Percentiles rank a stretch among this genome's conserved stretches.
These are phyloP conservation scores for Mesembryanthemum crystallinum DNA, from an alignment of 148 eudicot genomes.

Conservation along the genomic window DNA sequence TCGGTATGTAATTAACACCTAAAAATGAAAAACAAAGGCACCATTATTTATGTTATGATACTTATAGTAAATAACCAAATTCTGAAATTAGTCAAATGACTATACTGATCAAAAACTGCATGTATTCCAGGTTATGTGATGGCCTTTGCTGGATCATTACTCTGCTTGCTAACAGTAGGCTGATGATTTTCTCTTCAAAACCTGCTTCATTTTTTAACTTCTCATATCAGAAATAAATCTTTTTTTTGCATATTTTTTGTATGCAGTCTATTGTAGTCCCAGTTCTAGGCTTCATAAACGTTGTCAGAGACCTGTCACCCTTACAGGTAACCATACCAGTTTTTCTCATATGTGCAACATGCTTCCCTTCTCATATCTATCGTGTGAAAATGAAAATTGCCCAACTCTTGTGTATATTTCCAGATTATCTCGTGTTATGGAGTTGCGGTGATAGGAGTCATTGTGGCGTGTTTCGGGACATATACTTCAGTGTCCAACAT, in stretches of 20 bases:
- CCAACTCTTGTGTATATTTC: not conserved
- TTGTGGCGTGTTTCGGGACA: constrained; percentile 51
- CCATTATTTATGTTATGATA: not conserved
- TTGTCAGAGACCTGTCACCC: constrained; percentile 42
- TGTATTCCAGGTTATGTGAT: constrained; percentile 62
- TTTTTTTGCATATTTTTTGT: not conserved
- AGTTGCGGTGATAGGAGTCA: constrained; percentile 37
- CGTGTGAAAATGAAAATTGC: not conserved
- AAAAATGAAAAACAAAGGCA: not conserved
- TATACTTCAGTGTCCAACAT: constrained; percentile 58
- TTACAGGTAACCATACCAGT: constrained; percentile 39
- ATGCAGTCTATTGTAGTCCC: constrained; percentile 67
- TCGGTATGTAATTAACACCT: constrained; percentile 37
- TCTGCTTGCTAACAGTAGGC: constrained; percentile 63
- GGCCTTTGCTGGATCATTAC: constrained; percentile 71
- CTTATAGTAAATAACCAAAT: not conserved
- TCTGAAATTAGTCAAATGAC: not conserved
- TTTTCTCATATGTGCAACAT: not conserved
- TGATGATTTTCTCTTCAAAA: not conserved
- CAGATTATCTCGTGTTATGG: constrained; percentile 45
- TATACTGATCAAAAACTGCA: not conserved
- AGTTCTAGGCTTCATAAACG: constrained; percentile 51
- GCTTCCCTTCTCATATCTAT: not conserved
- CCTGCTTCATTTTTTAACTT: not conserved
- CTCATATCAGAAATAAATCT: too few species aligned